phyloP scores from a whole-genome alignment of 2,329 filamentous ascomycete genomes.

The Epichloe aotearoae region DNA sequence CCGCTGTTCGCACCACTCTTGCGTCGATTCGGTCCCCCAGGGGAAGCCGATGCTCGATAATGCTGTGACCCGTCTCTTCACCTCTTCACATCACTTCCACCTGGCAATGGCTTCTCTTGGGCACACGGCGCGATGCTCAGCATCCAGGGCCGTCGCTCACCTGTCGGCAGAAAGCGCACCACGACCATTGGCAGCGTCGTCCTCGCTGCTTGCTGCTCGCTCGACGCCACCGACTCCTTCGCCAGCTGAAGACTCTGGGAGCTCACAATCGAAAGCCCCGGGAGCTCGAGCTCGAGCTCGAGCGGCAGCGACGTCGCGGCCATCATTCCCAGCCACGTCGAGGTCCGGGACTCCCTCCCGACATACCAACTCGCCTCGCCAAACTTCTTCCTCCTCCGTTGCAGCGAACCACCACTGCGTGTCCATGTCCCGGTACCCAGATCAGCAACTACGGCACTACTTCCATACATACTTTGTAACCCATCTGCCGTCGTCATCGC shows the following conservation, averaged over 20 bases:
- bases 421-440: background rate
- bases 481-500: constrained; percentile 81
- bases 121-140: constrained; percentile 10
- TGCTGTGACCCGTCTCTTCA: constrained; percentile 1
- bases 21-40: background rate
- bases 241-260: background rate
- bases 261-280: background rate
- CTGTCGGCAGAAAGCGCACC: constrained; percentile 7
- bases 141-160: constrained; percentile 8
- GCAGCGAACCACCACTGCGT: background rate
- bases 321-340: background rate
- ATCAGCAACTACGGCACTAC: constrained; percentile 9
- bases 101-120: constrained; percentile 12
- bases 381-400: background rate
- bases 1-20: constrained; percentile 1
- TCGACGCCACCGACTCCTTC: background rate
- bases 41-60: constrained; percentile 5
- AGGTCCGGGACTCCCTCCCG: background rate
- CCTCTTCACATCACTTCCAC: constrained; percentile 3
- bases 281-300: too few species aligned
- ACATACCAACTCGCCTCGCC: background rate
- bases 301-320: background rate
- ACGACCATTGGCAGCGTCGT: background rate
- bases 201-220: constrained; percentile 1
- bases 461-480: constrained; percentile 98